Evolutionary conservation across 2,329 filamentous ascomycete genomes (phyloP).

Genomic region (Stemphylium beticola): DNA sequence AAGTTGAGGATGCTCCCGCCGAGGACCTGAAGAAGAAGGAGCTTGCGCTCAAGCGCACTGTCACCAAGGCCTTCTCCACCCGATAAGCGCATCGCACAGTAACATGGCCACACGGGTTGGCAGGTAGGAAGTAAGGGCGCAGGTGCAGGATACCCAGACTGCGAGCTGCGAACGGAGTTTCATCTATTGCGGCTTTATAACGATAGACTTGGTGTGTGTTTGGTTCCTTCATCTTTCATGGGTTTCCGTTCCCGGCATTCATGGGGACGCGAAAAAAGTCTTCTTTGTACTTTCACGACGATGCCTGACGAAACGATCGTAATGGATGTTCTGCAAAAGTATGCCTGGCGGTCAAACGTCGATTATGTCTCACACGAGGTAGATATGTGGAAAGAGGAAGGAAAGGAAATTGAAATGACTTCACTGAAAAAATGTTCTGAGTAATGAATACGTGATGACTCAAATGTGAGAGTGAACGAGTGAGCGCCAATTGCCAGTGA

Average conservation of each 20-base stretch:
- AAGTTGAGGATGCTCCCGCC: slow-evolving; percentile 87
- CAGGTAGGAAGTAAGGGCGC: slow-evolving; percentile 28
- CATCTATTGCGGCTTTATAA: slow-evolving; percentile 42
- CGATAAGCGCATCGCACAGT: slow-evolving; percentile 62
- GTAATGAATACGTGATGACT: too few species aligned
- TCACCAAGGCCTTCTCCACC: slow-evolving; percentile 97
- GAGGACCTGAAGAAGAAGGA: slow-evolving; percentile 99
- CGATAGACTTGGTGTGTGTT: slow-evolving; percentile 47
- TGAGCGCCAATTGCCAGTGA: too few species aligned
- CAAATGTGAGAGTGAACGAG: too few species aligned
- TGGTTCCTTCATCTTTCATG: slow-evolving; percentile 36
- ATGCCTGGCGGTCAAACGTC: slow-evolving; percentile 27
- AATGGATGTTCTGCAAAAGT: slow-evolving; percentile 34
- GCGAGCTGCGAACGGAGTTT: slow-evolving; percentile 39
- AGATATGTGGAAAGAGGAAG: slow-evolving; percentile 20
- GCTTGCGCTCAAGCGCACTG: slow-evolving; percentile 93
- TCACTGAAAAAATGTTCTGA: background rate
- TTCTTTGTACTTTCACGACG: slow-evolving; percentile 38
- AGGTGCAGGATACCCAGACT: slow-evolving; percentile 41
- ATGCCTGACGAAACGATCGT: slow-evolving; percentile 37
- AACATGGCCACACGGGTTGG: slow-evolving; percentile 13
- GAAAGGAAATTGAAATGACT: slow-evolving; percentile 28
- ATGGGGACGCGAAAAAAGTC: slow-evolving; percentile 34
- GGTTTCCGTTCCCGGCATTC: slow-evolving; percentile 34
- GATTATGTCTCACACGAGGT: slow-evolving; percentile 28